Percentiles rank a stretch among this genome's conserved stretches.
These are phyloP conservation scores for Backusella tarrabulga DNA, from an alignment of 192 early-diverging fungal genomes.

Conservation along the genomic window DNA sequence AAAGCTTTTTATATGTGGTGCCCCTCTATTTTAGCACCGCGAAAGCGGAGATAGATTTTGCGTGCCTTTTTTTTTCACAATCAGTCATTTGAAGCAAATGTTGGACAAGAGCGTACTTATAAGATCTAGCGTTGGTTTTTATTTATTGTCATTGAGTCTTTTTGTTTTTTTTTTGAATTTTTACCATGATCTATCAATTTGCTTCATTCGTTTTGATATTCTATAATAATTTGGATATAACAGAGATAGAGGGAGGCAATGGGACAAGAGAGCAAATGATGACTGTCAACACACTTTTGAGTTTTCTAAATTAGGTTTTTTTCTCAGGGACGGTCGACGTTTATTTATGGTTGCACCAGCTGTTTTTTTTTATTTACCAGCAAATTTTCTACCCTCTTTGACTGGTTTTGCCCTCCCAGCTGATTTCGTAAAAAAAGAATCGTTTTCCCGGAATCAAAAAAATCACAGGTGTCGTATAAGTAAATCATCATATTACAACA, in stretches of 20 bases:
- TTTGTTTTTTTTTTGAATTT: background rate
- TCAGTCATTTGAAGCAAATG: slow-evolving; percentile 3
- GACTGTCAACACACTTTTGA: background rate
- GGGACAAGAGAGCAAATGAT: background rate
- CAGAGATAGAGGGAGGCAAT: background rate
- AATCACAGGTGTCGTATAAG: background rate
- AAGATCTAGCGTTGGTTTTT: background rate
- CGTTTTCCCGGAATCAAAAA: background rate
- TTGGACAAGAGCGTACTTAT: background rate
- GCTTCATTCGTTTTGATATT: too few relatives aligned
- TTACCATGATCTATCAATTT: background rate
- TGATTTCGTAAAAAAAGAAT: background rate
- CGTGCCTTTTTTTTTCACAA: background rate
- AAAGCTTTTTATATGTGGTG: background rate
- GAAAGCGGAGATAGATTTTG: background rate
- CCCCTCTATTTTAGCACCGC: background rate
- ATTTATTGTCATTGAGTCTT: background rate
- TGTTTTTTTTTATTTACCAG: background rate
- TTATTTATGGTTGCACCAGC: background rate
- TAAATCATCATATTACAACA: background rate
- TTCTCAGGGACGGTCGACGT: background rate
- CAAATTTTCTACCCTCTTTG: background rate
- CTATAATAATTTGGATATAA: background rate
- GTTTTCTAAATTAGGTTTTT: background rate
- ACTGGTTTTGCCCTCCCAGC: background rate